Conservation (phyloP, 148 eudicot genomes). For the Persicaria maculosa region DNA sequence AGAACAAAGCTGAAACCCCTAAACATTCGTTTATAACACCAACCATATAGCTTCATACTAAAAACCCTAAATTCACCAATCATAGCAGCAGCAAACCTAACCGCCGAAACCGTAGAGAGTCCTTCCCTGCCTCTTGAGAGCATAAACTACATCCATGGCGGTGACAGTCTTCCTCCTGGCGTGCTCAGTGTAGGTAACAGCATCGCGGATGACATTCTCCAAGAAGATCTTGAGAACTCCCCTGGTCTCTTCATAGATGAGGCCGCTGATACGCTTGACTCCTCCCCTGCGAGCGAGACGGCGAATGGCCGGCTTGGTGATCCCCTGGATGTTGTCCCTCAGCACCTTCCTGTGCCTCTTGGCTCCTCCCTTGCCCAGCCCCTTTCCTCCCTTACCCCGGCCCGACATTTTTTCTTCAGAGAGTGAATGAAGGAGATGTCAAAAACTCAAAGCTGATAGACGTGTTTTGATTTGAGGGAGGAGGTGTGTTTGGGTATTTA, state of each 20-base stretch:
- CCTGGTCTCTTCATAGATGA: constrained; percentile 47
- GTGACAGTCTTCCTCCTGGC: constrained; percentile 43
- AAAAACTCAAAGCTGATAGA: not conserved
- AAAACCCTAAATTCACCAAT: not conserved
- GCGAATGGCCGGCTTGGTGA: constrained; percentile 47
- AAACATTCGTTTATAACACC: no score
- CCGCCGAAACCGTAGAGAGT: constrained; percentile 42
- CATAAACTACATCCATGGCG: constrained; percentile 44
- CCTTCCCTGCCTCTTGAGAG: constrained; percentile 39
- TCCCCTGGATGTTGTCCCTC: constrained; percentile 46
- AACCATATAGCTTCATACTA: not conserved
- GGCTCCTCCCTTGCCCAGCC: constrained; percentile 50
- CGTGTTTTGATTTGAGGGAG: not conserved
- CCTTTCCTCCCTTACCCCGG: constrained; percentile 54
- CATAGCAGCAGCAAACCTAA: not conserved
- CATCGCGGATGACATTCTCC: constrained; percentile 50
- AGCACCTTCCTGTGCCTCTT: constrained; percentile 44
- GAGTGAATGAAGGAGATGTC: not conserved
- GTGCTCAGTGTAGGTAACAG: constrained; percentile 49
- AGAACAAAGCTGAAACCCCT: not conserved
- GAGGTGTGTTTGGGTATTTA: not conserved
- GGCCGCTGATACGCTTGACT: constrained; percentile 42
- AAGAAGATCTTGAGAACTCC: constrained; percentile 49
- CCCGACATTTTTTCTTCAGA: constrained; percentile 35
- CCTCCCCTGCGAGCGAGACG: constrained; percentile 46